Evolutionary conservation across 257 asterid genomes (phyloP).

Genomic region (Fraxinus quadrangulata): DNA sequence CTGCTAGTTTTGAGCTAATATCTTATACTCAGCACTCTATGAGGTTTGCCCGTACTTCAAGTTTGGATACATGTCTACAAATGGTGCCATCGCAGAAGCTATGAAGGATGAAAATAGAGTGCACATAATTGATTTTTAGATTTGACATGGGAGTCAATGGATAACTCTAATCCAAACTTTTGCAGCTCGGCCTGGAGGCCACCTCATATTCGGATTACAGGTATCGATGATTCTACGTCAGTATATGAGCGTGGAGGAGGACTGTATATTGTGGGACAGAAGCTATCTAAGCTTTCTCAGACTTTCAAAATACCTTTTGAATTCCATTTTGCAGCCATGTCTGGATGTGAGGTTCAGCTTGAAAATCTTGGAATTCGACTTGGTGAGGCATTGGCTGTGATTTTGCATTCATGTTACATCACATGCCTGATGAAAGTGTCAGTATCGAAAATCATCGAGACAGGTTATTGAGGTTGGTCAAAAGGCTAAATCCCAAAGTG

Average conservation of each 20-base stretch:
- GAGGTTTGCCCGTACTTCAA: constrained; percentile 85
- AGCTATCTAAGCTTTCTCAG: constrained; percentile 68
- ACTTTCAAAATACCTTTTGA: constrained; percentile 71
- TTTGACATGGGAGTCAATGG: constrained; percentile 92
- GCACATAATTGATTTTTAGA: constrained; percentile 79
- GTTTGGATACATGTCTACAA: constrained; percentile 88
- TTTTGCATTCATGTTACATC: constrained; percentile 75
- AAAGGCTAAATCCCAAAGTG: constrained; percentile 65
- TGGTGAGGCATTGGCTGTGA: constrained; percentile 75
- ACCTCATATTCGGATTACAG: constrained; percentile 78
- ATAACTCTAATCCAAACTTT: constrained; percentile 76
- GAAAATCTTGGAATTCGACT: constrained; percentile 47
- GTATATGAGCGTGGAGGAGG: constrained; percentile 48
- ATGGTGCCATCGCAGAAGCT: constrained; percentile 91
- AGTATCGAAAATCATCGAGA: constrained; percentile 74
- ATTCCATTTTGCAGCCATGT: constrained; percentile 59
- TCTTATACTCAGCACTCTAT: constrained; percentile 67
- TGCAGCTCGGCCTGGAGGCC: constrained; percentile 74
- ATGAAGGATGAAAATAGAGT: constrained; percentile 68
- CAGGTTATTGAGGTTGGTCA: constrained; percentile 66
- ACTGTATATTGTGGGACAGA: constrained; percentile 60
- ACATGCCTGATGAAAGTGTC: constrained; percentile 81
- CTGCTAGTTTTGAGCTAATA: constrained; percentile 67
- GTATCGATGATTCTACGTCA: constrained; percentile 65
- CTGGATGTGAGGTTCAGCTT: constrained; percentile 38